Percentiles rank a stretch among this genome's conserved stretches.
phyloP scores from a whole-genome alignment of 179 eudicot genomes.

The Amaranthus tricolor region DNA sequence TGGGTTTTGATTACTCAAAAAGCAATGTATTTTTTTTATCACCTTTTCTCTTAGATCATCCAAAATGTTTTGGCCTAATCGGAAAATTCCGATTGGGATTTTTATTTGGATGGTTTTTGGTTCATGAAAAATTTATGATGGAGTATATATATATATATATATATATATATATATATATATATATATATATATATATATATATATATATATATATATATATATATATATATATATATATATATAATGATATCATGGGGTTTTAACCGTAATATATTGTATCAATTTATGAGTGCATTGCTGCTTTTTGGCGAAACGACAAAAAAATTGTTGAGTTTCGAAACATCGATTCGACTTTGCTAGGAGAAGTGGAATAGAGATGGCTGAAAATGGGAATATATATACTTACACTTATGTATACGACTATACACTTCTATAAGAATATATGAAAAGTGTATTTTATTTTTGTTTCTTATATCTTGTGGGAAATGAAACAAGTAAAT shows the following conservation, averaged over 20 bases:
- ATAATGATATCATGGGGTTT: too few relatives aligned
- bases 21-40: constrained; percentile 27
- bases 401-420: constrained; percentile 7
- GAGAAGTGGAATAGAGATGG: constrained; percentile 4
- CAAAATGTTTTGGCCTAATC: constrained; percentile 20
- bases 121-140: constrained; percentile 7
- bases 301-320: constrained; percentile 24
- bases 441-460: not conserved
- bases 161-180: too few relatives aligned
- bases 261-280: too few relatives aligned
- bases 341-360: constrained; percentile 8
- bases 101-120: constrained; percentile 11
- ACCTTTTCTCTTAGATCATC: constrained; percentile 1
- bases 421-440: not conserved
- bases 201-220: too few relatives aligned
- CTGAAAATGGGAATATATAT: constrained; percentile 3
- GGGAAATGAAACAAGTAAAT: not conserved
- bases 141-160: too few relatives aligned
- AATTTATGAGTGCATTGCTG: constrained; percentile 15
- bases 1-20: not conserved
- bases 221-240: too few relatives aligned
- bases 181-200: too few relatives aligned
- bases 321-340: constrained; percentile 18
- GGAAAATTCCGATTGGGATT: constrained; percentile 26
- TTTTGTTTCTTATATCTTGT: constrained; percentile 15